Evolutionary conservation across 2,329 filamentous ascomycete genomes (phyloP), one percentile per base, ranked within the genome.

Genomic region (Capronia americana): DNA sequence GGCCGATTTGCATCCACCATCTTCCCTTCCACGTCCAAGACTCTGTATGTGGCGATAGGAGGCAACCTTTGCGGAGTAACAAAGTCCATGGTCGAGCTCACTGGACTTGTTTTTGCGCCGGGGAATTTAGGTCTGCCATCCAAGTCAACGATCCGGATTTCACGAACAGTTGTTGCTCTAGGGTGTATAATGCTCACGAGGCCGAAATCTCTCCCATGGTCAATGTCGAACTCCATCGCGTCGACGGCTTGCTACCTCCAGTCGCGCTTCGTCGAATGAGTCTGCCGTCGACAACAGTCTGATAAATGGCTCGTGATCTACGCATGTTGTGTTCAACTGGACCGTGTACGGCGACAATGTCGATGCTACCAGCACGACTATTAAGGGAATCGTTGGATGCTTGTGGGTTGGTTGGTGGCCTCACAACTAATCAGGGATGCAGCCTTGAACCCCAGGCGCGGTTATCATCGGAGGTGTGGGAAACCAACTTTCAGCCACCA

Each of bases 101-200:
- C 97, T 67, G 92, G 91, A 77, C 92, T 96, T 78, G 96, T 93
- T 59, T 97, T 84, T 0, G 95, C 95, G 23, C 95, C 95, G 0
- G 95, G 95, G 72, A 99, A 99, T 28, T 50, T 59, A 26, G 64
- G 61, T 50, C 64, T 67, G 12, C 32, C 24, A 8, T 14, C 17
- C 57, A 17, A 24, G 28, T 30, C 28, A 30, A 30, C 28, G 4
- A 30, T 30, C 28, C 3, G 28, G 28, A 30, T 30, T 7, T 30
- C 28, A 30, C 28, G 28, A 30, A 30, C 28, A 30, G 28, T n/a
- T 57, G 2, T 57, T 20, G 5, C 12, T 10, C 30, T 20, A 14
- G 7, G 23, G 23, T 20, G 38, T 28, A 28, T 7, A 30, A 30
- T 55, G 57, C 63, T 65, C 11, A 65, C 63, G 63, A 65, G 17